Evolutionary conservation across 192 early-diverging fungal species (phyloP).

Genomic region (Martensiomyces pterosporus): DNA sequence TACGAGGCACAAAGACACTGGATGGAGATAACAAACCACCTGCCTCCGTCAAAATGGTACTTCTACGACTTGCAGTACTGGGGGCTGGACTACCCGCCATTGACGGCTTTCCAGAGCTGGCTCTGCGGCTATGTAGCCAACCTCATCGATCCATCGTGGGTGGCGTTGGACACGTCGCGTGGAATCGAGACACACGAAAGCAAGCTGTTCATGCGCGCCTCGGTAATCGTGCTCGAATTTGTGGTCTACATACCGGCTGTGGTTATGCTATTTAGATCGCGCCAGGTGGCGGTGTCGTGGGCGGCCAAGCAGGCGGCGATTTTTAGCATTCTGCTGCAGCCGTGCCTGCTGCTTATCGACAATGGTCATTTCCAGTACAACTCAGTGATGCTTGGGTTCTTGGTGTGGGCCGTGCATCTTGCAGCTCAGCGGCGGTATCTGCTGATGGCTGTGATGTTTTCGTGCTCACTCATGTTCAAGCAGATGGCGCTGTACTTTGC

Average conservation of each 20-base stretch:
- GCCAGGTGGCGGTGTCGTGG: conserved; percentile 12
- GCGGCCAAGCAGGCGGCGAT: conserved; percentile 39
- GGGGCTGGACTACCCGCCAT: conserved; percentile 95
- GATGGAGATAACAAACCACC: conserved; percentile 89
- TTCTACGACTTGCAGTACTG: conserved; percentile 84
- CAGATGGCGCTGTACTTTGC: conserved; percentile 97
- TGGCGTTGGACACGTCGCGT: conserved; percentile 79
- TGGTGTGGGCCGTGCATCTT: conserved; percentile 68
- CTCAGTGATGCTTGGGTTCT: conserved; percentile 90
- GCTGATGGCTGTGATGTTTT: conserved; percentile 76
- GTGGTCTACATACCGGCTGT: conserved; percentile 76
- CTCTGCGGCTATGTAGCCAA: conserved; percentile 73
- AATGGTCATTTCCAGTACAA: conserved; percentile 99
- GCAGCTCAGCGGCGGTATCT: conserved; percentile 61
- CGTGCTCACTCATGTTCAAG: conserved; percentile 83
- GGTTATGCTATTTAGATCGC: conserved; percentile 55
- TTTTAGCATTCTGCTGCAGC: conserved; percentile 72
- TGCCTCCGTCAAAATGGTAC: conserved; percentile 83
- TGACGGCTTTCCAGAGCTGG: conserved; percentile 93
- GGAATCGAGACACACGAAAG: conserved; percentile 70
- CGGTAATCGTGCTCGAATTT: conserved; percentile 70
- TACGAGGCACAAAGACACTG: conserved; percentile 99
- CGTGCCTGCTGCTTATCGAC: conserved; percentile 88
- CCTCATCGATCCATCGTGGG: conserved; percentile 75
- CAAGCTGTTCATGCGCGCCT: conserved; percentile 89